Base-by-base conservation (phyloP, 345 rosid genomes). In the Aquilaria yunnanensis region DNA sequence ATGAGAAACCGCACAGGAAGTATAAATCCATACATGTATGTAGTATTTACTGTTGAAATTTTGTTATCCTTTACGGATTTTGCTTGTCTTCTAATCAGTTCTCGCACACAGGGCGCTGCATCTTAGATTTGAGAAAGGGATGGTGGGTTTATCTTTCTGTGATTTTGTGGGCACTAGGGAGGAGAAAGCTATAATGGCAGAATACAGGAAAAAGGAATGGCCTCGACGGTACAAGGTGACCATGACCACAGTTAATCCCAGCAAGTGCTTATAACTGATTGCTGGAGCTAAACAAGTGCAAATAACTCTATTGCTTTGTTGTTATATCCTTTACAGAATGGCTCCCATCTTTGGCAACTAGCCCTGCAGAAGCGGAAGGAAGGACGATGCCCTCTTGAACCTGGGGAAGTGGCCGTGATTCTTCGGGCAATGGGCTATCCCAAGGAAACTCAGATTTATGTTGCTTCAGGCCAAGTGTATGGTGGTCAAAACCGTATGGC, bases 401-500 rank as follows among this genome's bases (percentile, higher is more conserved):
- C 99, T 30, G 99, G 88, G 62, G 99, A 95, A 78, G 99, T 95
- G 59, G 99, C 99, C 63, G 99, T 95, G 67, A 76, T 95, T 72
- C 84, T 95, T 61, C 89, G 97, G 0, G 96, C 96, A 63, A 91
- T 91, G 97, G 99, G 99, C 0, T 95, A 95, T 80, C 96, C 97
- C 6, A 95, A 95, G 79, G 96, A 84, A 77, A 95, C 99, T 59
- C 99, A 95, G 77, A 95, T 95, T 14, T 95, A 95, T 66, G 99
- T 95, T 66, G 99, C 99, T 78, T 95, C 99, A 58, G 99, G 99
- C 61, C 96, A 89, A 77, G 97, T 91, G 69, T 95, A 95, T 71
- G 99, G 99, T 30, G 97, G 99, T 54, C 96, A 95, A 67, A 95
- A 95, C 65, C 93, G 97, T 68, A 88, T 95, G 97, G 99, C 99